A percentile compares a stretch with the other conserved stretches of the same genome.
Conservation (phyloP, 331 rosid species). For the Quercus tomentella region DNA sequence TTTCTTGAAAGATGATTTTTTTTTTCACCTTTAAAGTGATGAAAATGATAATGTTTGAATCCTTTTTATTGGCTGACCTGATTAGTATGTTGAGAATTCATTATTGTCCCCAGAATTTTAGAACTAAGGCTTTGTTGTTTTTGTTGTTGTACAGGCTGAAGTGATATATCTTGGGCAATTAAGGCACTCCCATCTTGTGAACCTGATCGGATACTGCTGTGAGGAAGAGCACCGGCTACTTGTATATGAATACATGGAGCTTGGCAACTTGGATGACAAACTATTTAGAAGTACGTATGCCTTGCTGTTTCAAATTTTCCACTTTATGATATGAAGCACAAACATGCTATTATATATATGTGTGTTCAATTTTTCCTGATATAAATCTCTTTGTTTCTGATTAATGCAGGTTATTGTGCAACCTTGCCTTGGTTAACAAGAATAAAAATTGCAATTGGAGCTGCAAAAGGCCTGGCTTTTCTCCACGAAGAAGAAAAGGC, state of each 20-base stretch:
- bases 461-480: slow-evolving; percentile 90
- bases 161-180: slow-evolving; percentile 86
- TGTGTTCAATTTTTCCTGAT: slow-evolving; percentile 3
- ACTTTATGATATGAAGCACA: neutral
- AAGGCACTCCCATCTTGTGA: slow-evolving; percentile 79
- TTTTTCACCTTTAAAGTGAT: neutral
- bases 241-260: slow-evolving; percentile 80
- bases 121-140: too few relatives aligned
- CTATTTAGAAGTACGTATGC: slow-evolving; percentile 53
- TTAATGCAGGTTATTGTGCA: slow-evolving; percentile 70
- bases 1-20: neutral
- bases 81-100: too few relatives aligned
- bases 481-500: slow-evolving; percentile 87
- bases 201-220: slow-evolving; percentile 85
- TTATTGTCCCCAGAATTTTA: too few relatives aligned
- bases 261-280: slow-evolving; percentile 71
- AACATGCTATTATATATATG: neutral
- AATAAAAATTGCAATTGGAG: slow-evolving; percentile 77
- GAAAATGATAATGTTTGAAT: neutral
- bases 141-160: slow-evolving; percentile 52
- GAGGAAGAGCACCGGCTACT: slow-evolving; percentile 94
- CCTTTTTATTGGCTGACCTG: too few relatives aligned
- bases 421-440: slow-evolving; percentile 89
- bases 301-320: neutral
- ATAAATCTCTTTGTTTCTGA: neutral